phyloP scores from a whole-genome alignment of 176 grass and related monocot genomes.

The Poa annua region DNA sequence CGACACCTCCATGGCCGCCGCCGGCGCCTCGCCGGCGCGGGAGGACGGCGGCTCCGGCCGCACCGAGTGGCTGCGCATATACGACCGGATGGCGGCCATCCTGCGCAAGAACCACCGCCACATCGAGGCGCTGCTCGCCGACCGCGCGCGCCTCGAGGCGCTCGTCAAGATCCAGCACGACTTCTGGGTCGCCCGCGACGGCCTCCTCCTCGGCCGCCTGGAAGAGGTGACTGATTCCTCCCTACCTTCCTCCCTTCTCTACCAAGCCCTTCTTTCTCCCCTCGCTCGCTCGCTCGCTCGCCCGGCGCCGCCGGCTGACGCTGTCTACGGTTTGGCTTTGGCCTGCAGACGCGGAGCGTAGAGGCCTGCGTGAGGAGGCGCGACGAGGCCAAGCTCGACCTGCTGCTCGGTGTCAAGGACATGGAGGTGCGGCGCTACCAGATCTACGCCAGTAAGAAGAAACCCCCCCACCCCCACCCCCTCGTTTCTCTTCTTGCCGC shows the following conservation, averaged over 20 bases:
- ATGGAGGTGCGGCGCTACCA: slow-evolving; percentile 39
- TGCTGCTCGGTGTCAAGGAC: slow-evolving; percentile 42
- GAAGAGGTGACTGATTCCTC: background rate
- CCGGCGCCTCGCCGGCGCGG: background rate
- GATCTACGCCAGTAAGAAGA: slow-evolving; percentile 43
- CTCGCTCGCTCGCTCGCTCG: too few relatives aligned
- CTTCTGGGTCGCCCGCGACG: slow-evolving; percentile 13
- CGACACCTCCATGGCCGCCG: slow-evolving; percentile 34
- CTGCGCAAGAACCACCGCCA: slow-evolving; percentile 45
- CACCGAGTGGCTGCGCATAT: slow-evolving; percentile 40
- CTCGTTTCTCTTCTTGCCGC: too few relatives aligned
- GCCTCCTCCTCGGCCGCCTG: slow-evolving; percentile 24
- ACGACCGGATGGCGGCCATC: slow-evolving; percentile 37
- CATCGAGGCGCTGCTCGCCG: slow-evolving; percentile 36
- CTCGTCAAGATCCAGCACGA: slow-evolving; percentile 45
- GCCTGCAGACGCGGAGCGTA: slow-evolving; percentile 29
- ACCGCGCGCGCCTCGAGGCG: slow-evolving; percentile 36
- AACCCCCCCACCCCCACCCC: too few relatives aligned
- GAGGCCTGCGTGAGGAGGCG: slow-evolving; percentile 10
- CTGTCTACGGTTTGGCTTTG: slow-evolving; percentile 32
- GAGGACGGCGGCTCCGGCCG: background rate
- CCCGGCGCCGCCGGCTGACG: background rate
- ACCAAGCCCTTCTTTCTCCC: background rate
- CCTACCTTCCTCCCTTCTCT: background rate
- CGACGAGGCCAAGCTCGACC: slow-evolving; percentile 23